These are phyloP conservation scores for Pseudocercospora eumusae DNA, from an alignment of 2,329 filamentous ascomycete species.

Conservation along the genomic window DNA sequence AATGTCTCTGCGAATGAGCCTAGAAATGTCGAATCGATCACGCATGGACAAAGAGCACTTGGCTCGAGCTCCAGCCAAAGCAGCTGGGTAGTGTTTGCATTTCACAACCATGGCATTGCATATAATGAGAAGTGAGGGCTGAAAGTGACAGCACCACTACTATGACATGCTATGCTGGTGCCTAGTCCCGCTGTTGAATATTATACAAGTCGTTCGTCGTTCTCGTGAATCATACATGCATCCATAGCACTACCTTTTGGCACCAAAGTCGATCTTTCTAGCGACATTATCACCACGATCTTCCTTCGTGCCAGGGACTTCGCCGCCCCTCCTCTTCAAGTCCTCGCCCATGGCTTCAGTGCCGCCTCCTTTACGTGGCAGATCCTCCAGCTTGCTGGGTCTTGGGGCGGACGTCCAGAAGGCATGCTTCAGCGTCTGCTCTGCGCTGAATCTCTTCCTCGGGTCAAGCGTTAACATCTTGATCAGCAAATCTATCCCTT, in stretches of 20 bases:
- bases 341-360: slow-evolving; percentile 78
- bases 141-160: too few species aligned
- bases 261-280: slow-evolving; percentile 76
- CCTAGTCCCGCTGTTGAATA: neutral
- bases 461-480: slow-evolving; percentile 84
- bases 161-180: too few species aligned
- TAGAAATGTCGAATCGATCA: too few species aligned
- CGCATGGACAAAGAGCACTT: too few species aligned
- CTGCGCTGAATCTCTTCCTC: slow-evolving; percentile 75
- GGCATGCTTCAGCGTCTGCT: slow-evolving; percentile 73
- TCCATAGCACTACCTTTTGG: slow-evolving; percentile 20
- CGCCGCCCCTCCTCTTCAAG: slow-evolving; percentile 72
- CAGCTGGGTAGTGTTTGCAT: neutral
- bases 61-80: slow-evolving; percentile 7
- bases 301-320: slow-evolving; percentile 59
- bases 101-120: too few species aligned
- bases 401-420: slow-evolving; percentile 86
- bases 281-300: slow-evolving; percentile 72
- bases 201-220: neutral
- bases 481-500: slow-evolving; percentile 86
- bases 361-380: slow-evolving; percentile 75
- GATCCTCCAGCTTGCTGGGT: slow-evolving; percentile 76
- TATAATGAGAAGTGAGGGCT: too few species aligned
- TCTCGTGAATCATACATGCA: neutral
- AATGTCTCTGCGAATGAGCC: too few species aligned